phyloP scores from a whole-genome alignment of 1,284 basidiomycete species.

The Polyporus tsugae region DNA sequence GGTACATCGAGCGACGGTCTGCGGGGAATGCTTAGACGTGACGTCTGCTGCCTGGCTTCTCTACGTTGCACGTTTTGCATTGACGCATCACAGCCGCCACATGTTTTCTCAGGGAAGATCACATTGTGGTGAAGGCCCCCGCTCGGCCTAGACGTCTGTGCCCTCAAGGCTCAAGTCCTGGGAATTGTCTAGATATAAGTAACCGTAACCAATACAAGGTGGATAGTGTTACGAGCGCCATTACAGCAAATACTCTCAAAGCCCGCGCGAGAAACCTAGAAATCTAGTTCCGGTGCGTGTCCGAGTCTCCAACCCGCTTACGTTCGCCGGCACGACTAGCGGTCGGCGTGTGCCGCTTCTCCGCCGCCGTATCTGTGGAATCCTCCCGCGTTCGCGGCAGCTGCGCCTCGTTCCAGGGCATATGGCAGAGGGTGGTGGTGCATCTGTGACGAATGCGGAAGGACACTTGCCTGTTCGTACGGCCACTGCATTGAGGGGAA shows the following conservation, averaged over 20 bases:
- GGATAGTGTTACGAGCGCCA: constrained; percentile 19
- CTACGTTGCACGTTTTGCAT: constrained; percentile 15
- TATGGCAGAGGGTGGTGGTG: constrained; percentile 29
- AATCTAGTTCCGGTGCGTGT: constrained; percentile 31
- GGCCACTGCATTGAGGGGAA: constrained; percentile 39
- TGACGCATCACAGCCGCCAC: constrained; percentile 29
- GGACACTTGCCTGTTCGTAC: constrained; percentile 37
- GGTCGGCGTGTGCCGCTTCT: constrained; percentile 32
- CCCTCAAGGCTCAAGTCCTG: constrained; percentile 11
- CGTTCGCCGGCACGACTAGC: constrained; percentile 28
- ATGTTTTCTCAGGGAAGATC: constrained; percentile 25
- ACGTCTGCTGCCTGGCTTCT: constrained; percentile 17
- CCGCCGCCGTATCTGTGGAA: constrained; percentile 32
- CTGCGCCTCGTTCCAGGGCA: constrained; percentile 27
- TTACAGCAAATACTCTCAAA: constrained; percentile 21
- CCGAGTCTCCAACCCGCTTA: constrained; percentile 27
- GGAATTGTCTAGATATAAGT: constrained; percentile 8
- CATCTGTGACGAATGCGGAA: constrained; percentile 28
- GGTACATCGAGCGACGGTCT: constrained; percentile 73
- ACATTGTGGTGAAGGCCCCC: constrained; percentile 25
- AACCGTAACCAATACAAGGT: constrained; percentile 20
- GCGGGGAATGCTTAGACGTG: constrained; percentile 38
- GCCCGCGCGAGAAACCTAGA: constrained; percentile 27
- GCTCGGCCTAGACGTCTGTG: constrained; percentile 10
- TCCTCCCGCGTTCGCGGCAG: constrained; percentile 26